Base-by-base conservation (phyloP, 345 rosid species). In the thale cress (Arabidopsis thaliana) region DNA sequence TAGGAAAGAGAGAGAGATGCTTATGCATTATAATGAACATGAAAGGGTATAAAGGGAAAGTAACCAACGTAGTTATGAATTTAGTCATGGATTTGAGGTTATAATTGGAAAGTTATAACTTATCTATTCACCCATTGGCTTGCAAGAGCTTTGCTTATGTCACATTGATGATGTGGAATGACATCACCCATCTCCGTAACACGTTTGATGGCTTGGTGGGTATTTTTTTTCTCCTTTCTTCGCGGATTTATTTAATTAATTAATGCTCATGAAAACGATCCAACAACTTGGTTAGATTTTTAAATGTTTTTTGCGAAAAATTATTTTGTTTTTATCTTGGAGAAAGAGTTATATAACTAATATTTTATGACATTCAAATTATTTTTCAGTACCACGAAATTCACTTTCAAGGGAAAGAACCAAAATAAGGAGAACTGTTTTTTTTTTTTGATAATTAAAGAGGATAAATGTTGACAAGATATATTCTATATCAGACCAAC, bases 221-320 rank as follows among this genome's bases (percentile, higher is more conserved):
- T 36, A 8, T 57, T 37, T 8, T 44, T 32, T 36, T 42, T 67
- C 25, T 13, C 13, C 37, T 33, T 74, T 36, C 41, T 57, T 74
- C 32, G 3, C 22, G 38, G 67, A 67, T 76, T 55, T 75, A 41
- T 51, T 68, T 50, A 41, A 34, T 24, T 51, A 16, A 16, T 16
- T 16, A 16, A 16, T 16, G 3, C 22, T 4, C 8, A n/a, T 52
- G 74, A 69, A 33, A 76, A 60, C 30, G 63, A 69, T 33, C 22
- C 41, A 69, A 14, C 80, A 55, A 76, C 65, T 70, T 53, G 73
- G 52, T 45, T 76, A 34, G 63, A 33, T 68, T 68, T 68, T 38
- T 8, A 28, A 32, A 50, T 49, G 14, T 61, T 75, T 67, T 9
- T 20, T 46, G 24, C 32, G 3, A n/a, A 53, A 41, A 36, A 5